phyloP scores from a whole-genome alignment of 1,284 basidiomycete genomes.

The Cryptococcus sp. region DNA sequence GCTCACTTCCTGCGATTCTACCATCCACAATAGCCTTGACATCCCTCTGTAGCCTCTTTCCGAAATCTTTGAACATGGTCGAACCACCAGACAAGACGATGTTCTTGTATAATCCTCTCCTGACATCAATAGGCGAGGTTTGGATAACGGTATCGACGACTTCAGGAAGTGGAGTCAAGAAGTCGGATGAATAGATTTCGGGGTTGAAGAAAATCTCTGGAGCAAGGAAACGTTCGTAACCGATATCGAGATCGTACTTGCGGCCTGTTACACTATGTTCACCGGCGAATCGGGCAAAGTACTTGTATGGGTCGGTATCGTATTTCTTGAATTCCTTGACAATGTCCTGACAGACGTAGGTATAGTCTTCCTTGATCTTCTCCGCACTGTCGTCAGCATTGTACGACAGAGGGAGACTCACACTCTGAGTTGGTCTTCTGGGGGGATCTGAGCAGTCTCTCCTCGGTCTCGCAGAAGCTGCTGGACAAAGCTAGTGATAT shows the following conservation, averaged over 20 bases:
- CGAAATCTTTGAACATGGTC: constrained; percentile 98
- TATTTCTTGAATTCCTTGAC: constrained; percentile 99
- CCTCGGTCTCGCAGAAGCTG: constrained; percentile 94
- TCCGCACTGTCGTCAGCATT: constrained; percentile 55
- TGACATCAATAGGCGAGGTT: constrained; percentile 90
- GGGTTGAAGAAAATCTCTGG: constrained; percentile 99
- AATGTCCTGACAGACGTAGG: constrained; percentile 98
- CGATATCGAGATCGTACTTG: constrained; percentile 87
- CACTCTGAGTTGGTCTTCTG: constrained; percentile 91
- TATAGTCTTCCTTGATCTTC: constrained; percentile 97
- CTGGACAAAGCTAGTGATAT: constrained; percentile 96
- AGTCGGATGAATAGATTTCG: constrained; percentile 96
- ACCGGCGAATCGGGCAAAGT: constrained; percentile 90
- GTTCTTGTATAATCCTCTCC: constrained; percentile 94
- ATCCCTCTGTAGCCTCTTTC: constrained; percentile 89
- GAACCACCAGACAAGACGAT: constrained; percentile 93
- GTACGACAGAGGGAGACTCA: constrained; percentile 15
- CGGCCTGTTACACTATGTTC: constrained; percentile 89
- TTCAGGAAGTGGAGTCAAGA: constrained; percentile 92
- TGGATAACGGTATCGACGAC: constrained; percentile 97
- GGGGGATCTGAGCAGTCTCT: constrained; percentile 82
- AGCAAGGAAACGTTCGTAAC: constrained; percentile 98
- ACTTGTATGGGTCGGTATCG: constrained; percentile 92
- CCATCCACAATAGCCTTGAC: constrained; percentile 91
- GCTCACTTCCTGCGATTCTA: constrained; percentile 72